A percentile compares a stretch with the other conserved stretches of the same genome.
Evolutionary conservation across 768 basidiomycete species (phyloP).

Genomic region (Amanita brunnescens): DNA sequence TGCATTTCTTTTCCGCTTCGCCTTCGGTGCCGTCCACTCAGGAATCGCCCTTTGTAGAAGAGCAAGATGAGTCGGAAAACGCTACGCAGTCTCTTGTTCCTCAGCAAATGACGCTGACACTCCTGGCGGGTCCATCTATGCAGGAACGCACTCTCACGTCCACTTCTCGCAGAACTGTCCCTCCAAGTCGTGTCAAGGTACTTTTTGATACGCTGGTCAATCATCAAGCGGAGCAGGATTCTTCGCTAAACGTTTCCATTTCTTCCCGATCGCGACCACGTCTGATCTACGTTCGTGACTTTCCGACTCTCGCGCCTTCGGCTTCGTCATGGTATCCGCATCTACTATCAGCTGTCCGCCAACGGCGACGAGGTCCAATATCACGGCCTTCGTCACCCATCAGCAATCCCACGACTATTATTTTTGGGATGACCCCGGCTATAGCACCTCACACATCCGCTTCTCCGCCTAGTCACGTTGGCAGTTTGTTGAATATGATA

Average conservation of each 20-base stretch:
- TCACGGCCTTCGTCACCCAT: slow-evolving; percentile 52
- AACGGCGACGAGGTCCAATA: slow-evolving; percentile 60
- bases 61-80: slow-evolving; percentile 34
- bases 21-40: slow-evolving; percentile 15
- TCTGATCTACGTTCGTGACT: slow-evolving; percentile 79
- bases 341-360: slow-evolving; percentile 69
- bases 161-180: slow-evolving; percentile 30
- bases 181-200: slow-evolving; percentile 50
- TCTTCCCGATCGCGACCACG: slow-evolving; percentile 42
- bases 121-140: slow-evolving; percentile 28
- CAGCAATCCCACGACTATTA: slow-evolving; percentile 65
- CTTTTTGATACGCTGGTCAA: slow-evolving; percentile 80
- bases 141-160: slow-evolving; percentile 33
- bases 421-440: slow-evolving; percentile 82
- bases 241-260: slow-evolving; percentile 19
- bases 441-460: slow-evolving; percentile 40
- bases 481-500: slow-evolving; percentile 34
- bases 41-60: slow-evolving; percentile 31
- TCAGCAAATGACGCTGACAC: slow-evolving; percentile 33
- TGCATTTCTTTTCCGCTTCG: slow-evolving; percentile 48
- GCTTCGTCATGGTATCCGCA: slow-evolving; percentile 76
- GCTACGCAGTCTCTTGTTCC: slow-evolving; percentile 22
- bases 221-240: slow-evolving; percentile 27
- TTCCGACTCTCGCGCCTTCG: slow-evolving; percentile 62
- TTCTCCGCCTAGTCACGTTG: slow-evolving; percentile 20